These are phyloP conservation scores for Haplosporangium sp. DNA, from an alignment of 371 early-diverging fungal species.

Conservation along the genomic window DNA sequence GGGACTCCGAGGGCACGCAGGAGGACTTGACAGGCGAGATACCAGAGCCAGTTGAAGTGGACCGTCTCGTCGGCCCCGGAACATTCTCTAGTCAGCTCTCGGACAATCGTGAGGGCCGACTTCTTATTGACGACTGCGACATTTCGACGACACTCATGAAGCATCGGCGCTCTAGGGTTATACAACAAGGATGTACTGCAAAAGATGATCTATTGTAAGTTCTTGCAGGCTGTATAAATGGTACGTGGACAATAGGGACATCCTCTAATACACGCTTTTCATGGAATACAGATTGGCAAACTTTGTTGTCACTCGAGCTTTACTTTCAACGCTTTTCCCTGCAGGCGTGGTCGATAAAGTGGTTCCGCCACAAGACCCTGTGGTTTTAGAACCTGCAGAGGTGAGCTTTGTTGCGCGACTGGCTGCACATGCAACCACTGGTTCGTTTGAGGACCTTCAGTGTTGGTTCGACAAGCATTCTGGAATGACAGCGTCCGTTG, in stretches of 20 bases:
- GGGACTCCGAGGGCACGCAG: neutral
- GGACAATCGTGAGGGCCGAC: neutral
- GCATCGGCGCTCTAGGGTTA: no score
- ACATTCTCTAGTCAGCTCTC: constrained; percentile 1
- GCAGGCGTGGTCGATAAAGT: no score
- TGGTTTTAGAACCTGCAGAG: neutral
- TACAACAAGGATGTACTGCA: no score
- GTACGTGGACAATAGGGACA: no score
- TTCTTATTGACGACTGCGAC: neutral
- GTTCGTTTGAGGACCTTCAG: constrained; percentile 2
- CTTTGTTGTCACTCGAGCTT: no score
- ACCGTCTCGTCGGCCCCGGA: neutral
- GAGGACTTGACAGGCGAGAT: constrained; percentile 1
- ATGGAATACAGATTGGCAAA: no score
- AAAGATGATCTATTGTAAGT: no score
- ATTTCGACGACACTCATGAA: neutral
- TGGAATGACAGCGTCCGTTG: neutral
- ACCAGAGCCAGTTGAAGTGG: neutral
- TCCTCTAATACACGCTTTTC: no score
- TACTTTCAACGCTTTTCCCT: no score
- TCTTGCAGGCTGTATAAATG: no score
- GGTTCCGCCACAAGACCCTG: no score
- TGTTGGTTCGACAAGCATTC: neutral
- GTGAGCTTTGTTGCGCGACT: neutral
- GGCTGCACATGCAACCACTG: neutral